Base-by-base conservation (phyloP, 202 grass and related monocot species). In the Digitaria exilis region DNA sequence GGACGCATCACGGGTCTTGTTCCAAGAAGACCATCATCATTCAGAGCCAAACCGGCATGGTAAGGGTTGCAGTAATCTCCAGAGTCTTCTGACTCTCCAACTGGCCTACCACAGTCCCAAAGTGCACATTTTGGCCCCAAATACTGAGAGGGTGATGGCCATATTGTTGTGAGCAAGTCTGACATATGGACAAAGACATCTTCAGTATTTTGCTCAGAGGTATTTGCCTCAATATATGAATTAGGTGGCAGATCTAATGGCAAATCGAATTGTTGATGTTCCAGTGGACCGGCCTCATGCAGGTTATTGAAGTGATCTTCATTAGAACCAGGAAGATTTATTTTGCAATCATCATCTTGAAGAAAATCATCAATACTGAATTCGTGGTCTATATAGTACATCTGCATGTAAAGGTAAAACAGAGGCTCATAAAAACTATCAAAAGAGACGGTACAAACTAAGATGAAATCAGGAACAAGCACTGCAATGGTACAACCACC, bases 91-190 rank as follows among this genome's bases (percentile, higher is more conserved):
- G 87, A 89, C 26, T 83, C 87, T 74, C 89, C 84, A 35, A 92
- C 91, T 78, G 91, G 93, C 19, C 96, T 75, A 75, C 89, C 85
- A 87, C 96, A 99, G 68, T 99, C 96, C 96, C 93, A 99, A 52
- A 99, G 89, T 78, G 96, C 89, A 90, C 96, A 99, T 76, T 94
- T 99, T 66, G 96, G 96, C 62, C 91, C 84, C 57, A 99, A 85
- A 81, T 92, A 99, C 46, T 94, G 91, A 76, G 89, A 94, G 60
- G 96, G 93, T 71, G 92, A 94, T 6, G 93, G 89, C 9, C 80
- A 89, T 59, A 98, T 87, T 74, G 96, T 90, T 82, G 88, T 78
- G 42, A 97, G 90, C 72, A 93, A 81, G 49, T 95, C 92, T 62
- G 93, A 87, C 89, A 92, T 96, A 67, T 94, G 85, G 66, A 85